These are phyloP conservation scores for Dryadomyces quercus-mongolicae DNA, from an alignment of 2,329 filamentous ascomycete species.

Conservation along the genomic window DNA sequence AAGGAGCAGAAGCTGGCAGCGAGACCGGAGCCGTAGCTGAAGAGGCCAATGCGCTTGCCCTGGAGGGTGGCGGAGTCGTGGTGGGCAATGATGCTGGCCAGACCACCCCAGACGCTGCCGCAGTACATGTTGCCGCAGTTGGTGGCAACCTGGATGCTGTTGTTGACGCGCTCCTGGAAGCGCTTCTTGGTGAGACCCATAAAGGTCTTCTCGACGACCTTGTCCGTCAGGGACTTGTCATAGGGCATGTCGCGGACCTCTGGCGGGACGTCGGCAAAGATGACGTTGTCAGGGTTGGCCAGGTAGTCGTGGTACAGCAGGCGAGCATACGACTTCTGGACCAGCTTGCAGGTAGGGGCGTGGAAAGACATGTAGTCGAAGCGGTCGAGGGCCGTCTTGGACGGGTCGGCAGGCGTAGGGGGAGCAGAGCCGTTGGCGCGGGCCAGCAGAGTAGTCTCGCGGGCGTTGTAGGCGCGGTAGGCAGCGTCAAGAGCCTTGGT, in stretches of 20 bases:
- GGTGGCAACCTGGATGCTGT: slow-evolving; percentile 63
- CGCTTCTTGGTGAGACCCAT: slow-evolving; percentile 75
- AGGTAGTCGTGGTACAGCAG: slow-evolving; percentile 82
- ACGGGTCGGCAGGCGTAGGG: slow-evolving; percentile 42
- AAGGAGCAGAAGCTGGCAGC: slow-evolving; percentile 62
- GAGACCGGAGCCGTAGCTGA: slow-evolving; percentile 70
- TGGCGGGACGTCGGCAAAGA: slow-evolving; percentile 62
- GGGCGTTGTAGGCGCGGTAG: slow-evolving; percentile 69
- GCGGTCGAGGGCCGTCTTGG: slow-evolving; percentile 58
- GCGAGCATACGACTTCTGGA: slow-evolving; percentile 73
- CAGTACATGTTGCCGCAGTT: slow-evolving; percentile 62
- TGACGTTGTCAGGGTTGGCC: slow-evolving; percentile 50
- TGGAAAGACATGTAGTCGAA: slow-evolving; percentile 81
- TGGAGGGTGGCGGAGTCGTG: slow-evolving; percentile 50
- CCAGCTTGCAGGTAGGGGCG: slow-evolving; percentile 76
- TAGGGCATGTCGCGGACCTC: slow-evolving; percentile 72
- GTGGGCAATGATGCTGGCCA: slow-evolving; percentile 57
- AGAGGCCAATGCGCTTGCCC: slow-evolving; percentile 63
- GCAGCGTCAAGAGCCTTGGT: slow-evolving; percentile 67
- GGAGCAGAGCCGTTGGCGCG: slow-evolving; percentile 38
- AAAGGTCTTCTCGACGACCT: slow-evolving; percentile 76
- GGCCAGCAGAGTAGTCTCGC: slow-evolving; percentile 44
- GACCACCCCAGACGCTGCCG: slow-evolving; percentile 63
- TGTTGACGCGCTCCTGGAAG: slow-evolving; percentile 65
- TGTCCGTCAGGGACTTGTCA: slow-evolving; percentile 67